phyloP scores from a whole-genome alignment of 768 basidiomycete species.

The Naganishia antarctica region DNA sequence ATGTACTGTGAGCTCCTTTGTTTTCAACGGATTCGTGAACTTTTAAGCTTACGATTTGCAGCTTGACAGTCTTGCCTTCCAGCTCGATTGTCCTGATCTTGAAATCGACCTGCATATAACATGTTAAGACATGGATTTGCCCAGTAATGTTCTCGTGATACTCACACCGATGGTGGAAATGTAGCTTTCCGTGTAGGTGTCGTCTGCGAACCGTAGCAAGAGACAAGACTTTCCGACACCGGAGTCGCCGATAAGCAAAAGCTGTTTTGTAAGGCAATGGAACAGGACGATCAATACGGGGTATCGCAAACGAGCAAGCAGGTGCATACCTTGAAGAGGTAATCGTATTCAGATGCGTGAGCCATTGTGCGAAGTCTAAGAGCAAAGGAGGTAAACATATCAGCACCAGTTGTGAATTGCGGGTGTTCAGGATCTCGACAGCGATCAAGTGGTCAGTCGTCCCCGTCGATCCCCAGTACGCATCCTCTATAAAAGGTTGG shows the following conservation, averaged over 20 bases:
- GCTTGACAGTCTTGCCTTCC: constrained; percentile 94
- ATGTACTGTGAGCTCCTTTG: background rate
- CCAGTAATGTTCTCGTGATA: background rate
- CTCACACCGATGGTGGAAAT: constrained; percentile 97
- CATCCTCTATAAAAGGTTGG: too few relatives aligned
- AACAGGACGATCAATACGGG: too few relatives aligned
- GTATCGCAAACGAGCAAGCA: too few relatives aligned
- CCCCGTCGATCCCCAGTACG: too few relatives aligned
- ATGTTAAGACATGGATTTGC: constrained; percentile 8
- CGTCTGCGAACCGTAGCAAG: constrained; percentile 79
- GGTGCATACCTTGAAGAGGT: constrained; percentile 49
- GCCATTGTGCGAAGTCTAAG: constrained; percentile 35
- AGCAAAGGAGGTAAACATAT: too few relatives aligned
- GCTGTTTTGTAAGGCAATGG: constrained; percentile 54
- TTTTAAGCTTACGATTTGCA: constrained; percentile 90
- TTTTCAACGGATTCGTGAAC: background rate
- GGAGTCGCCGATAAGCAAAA: constrained; percentile 93
- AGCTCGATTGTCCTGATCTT: constrained; percentile 94
- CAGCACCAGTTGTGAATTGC: too few relatives aligned
- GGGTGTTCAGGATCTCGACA: too few relatives aligned
- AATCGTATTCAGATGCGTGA: constrained; percentile 49
- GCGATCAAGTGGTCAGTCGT: too few relatives aligned
- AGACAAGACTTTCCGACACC: constrained; percentile 89
- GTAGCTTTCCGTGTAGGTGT: constrained; percentile 97
- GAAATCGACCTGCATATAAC: constrained; percentile 32